phyloP scores from a whole-genome alignment of 2,329 filamentous ascomycete genomes.

The Claviceps spartinae region DNA sequence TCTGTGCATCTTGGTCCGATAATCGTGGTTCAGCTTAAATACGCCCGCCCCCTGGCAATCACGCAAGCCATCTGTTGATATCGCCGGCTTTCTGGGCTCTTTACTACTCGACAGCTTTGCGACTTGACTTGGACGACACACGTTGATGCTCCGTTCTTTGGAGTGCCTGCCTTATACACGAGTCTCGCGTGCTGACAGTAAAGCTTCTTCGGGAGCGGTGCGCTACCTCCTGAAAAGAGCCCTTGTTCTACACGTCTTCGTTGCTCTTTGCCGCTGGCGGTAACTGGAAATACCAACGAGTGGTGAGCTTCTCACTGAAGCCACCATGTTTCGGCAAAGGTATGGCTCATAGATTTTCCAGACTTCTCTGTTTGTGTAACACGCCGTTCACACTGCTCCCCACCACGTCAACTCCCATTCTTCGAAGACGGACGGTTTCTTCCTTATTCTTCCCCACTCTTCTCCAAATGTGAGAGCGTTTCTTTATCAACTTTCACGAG shows the following conservation, averaged over 20 bases:
- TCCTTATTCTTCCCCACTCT: neutral
- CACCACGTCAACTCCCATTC: neutral
- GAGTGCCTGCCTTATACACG: neutral
- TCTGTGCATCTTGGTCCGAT: neutral
- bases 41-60: neutral
- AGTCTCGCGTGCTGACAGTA: neutral
- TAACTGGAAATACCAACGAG: neutral
- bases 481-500: neutral
- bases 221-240: neutral
- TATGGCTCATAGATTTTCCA: neutral
- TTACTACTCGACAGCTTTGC: neutral
- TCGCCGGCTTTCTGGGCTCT: neutral
- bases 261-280: neutral
- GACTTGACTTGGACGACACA: neutral
- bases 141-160: neutral
- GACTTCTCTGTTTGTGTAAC: neutral
- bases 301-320: neutral
- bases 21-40: neutral
- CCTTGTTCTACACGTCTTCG: neutral
- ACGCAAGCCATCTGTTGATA: neutral
- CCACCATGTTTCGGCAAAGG: slow-evolving; percentile 11
- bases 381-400: neutral
- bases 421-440: neutral
- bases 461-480: neutral
- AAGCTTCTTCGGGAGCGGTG: neutral